Evolutionary conservation across 176 grass and related monocot species (phyloP), one percentile per base, ranked within the genome.

Genomic region (Musa beccarii): DNA sequence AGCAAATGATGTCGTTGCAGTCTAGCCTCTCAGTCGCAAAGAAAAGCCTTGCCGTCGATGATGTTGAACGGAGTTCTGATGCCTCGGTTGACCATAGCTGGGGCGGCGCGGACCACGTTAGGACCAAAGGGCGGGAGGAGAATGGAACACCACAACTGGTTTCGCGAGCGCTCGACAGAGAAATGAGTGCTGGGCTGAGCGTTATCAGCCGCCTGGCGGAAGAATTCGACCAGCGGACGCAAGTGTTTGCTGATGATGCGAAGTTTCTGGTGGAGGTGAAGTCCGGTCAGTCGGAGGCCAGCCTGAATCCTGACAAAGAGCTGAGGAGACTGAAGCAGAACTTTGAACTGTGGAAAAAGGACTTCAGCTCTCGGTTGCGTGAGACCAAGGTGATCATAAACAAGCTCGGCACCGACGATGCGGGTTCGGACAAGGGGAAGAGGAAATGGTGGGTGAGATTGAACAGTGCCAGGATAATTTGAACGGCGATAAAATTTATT

Each of bases 201-300:
- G 86, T 99, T 23, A 85, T 94, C 11, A 71, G 59, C 59, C 78
- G 81, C 61, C 25, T 99, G 34, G 79, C 80, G 0, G 95, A 99
- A 63, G 95, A 99, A 73, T 89, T 94, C 2, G 90, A 91, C 52
- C 90, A 99, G 63, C 83, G 86, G 54, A 99, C 80, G 4, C 90
- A 94, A 61, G 95, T 99, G 59, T 99, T 99, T 75, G 86, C 82
- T 2, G 95, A 94, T 20, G 95, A 99, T 1, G 59, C 86, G 23
- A 99, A 85, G 74, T 99, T 99, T 68, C 71, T 99, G 86, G 88
- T 99, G 64, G 95, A 99, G 86, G 90, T 99, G 63, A 99, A 94
- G 81, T 91, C 95, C 1, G 88, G 95, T 51, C 84, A 93, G 67
- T 88, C 83, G 0, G 90, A 99, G 2, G 90, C 95, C 53, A 91